These are phyloP conservation scores for Linnemannia schmuckeri DNA, from an alignment of 192 early-diverging fungal species.

Conservation along the genomic window DNA sequence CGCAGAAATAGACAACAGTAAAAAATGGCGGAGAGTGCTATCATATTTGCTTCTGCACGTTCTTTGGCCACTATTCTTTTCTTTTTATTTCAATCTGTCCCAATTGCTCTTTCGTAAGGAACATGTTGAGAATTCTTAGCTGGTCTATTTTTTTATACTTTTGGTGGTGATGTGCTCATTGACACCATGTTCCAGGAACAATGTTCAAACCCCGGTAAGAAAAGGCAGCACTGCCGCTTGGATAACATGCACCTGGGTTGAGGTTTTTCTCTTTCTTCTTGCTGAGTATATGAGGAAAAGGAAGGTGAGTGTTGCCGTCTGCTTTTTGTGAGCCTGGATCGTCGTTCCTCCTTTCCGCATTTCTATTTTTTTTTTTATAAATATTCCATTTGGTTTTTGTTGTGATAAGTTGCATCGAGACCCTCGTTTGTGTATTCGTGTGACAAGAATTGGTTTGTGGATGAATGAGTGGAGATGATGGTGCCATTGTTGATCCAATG, in stretches of 20 bases:
- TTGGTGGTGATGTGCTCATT: background rate
- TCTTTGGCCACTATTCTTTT: background rate
- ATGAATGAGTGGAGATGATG: too few species aligned
- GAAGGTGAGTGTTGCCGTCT: background rate
- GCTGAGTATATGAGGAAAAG: background rate
- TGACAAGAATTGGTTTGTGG: too few species aligned
- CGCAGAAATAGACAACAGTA: constrained; percentile 57
- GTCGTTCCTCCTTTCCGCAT: background rate
- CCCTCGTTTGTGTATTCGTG: too few species aligned
- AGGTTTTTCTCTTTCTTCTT: background rate
- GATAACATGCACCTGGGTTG: background rate
- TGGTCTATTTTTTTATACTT: background rate
- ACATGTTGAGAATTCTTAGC: background rate
- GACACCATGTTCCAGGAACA: background rate
- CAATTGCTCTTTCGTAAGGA: background rate
- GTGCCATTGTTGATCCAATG: too few species aligned
- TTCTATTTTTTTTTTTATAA: background rate
- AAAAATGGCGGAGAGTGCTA: constrained; percentile 1
- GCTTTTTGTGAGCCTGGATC: background rate
- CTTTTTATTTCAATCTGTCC: background rate
- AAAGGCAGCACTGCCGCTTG: background rate
- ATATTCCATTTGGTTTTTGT: background rate
- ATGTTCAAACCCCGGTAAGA: background rate
- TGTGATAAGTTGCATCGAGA: too few species aligned
- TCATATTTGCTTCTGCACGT: background rate